Percentiles rank a stretch among this genome's conserved stretches.
Conservation (phyloP, 495 filamentous ascomycete species). For the Aspergillus biplanus region DNA sequence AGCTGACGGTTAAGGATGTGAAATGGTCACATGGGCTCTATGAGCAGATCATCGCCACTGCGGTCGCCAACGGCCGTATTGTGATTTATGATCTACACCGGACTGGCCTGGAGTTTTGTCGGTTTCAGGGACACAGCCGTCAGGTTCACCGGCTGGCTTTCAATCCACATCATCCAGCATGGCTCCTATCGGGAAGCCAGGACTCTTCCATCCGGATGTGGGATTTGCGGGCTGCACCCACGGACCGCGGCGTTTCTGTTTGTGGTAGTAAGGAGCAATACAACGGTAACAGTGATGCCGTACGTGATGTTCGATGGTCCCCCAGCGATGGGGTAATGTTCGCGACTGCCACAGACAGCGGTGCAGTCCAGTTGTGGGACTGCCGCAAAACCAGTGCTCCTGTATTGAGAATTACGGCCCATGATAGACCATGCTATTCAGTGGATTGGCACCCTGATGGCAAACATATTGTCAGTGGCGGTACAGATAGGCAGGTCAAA, state of each 20-base stretch:
- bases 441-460: conserved; percentile 98
- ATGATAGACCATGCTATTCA: conserved; percentile 75
- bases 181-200: conserved; percentile 87
- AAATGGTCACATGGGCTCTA: conserved; percentile 76
- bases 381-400: conserved; percentile 60
- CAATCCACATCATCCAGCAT: conserved; percentile 77
- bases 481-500: conserved; percentile 79
- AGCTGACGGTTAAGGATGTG: conserved; percentile 80
- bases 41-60: conserved; percentile 75
- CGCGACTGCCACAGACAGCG: conserved; percentile 87
- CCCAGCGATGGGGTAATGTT: conserved; percentile 83
- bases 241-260: conserved; percentile 52
- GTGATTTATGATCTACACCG: conserved; percentile 83
- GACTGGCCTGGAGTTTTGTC: conserved; percentile 71
- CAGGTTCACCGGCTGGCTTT: conserved; percentile 92
- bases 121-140: conserved; percentile 83
- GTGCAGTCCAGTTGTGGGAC: conserved; percentile 75
- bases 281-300: conserved; percentile 71
- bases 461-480: conserved; percentile 82
- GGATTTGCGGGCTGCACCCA: conserved; percentile 64
- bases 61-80: conserved; percentile 83
- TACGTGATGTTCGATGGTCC: conserved; percentile 89
- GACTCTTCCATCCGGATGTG: conserved; percentile 87
- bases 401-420: conserved; percentile 77
- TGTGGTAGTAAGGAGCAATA: conserved; percentile 60